Evolutionary conservation across 768 basidiomycete species (phyloP).

Genomic region (Amanita exitialis): DNA sequence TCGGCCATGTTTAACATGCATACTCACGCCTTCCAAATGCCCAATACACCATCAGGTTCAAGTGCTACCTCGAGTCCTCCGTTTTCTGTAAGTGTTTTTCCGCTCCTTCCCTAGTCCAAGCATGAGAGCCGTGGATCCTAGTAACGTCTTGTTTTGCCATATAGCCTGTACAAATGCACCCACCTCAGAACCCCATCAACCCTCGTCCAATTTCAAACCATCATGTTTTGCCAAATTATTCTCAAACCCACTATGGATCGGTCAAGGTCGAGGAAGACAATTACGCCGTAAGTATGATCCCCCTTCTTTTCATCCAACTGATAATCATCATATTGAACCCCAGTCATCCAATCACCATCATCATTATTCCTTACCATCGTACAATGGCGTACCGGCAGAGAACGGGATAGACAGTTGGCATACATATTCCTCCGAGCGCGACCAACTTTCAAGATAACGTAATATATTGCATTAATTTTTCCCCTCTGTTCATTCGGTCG

Average conservation of each 20-base stretch:
- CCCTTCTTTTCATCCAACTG: not conserved
- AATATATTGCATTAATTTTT: constrained; percentile 12
- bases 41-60: constrained; percentile 62
- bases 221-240: constrained; percentile 28
- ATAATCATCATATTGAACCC: not conserved
- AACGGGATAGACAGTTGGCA: constrained; percentile 54
- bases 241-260: constrained; percentile 37
- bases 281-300: constrained; percentile 33
- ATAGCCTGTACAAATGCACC: constrained; percentile 64
- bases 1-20: constrained; percentile 44
- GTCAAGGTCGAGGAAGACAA: constrained; percentile 66
- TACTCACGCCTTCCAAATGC: constrained; percentile 51
- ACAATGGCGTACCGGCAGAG: constrained; percentile 32
- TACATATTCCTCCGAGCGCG: constrained; percentile 54
- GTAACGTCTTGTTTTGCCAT: constrained; percentile 35
- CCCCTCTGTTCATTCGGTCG: not conserved
- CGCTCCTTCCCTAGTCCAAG: constrained; percentile 20
- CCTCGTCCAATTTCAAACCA: constrained; percentile 36
- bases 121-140: constrained; percentile 37
- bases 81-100: constrained; percentile 79
- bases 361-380: constrained; percentile 38
- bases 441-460: constrained; percentile 44
- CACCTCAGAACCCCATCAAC: constrained; percentile 37
- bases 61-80: constrained; percentile 69
- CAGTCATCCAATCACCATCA: constrained; percentile 16